These are phyloP conservation scores for Septoria petroselini DNA, from an alignment of 2,329 filamentous ascomycete genomes.

Conservation along the genomic window DNA sequence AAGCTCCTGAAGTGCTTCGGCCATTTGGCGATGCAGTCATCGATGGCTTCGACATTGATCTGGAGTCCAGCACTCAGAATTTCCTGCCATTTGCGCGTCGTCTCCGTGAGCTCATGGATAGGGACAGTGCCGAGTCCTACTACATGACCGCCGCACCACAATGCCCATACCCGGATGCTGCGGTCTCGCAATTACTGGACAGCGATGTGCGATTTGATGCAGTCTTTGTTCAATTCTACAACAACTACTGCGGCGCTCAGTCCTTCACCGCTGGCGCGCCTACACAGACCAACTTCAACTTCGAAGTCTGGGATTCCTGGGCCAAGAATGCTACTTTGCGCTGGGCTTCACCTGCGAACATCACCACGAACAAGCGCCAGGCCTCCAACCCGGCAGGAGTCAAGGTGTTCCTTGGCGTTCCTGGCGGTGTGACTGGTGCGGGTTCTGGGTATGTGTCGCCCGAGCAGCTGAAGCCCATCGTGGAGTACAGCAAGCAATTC, in stretches of 20 bases:
- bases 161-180: conserved; percentile 41
- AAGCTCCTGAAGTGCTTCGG: conserved; percentile 45
- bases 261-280: conserved; percentile 32
- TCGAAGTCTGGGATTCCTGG: conserved; percentile 46
- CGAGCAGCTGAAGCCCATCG: conserved; percentile 31
- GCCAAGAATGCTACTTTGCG: conserved; percentile 24
- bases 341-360: conserved; percentile 26
- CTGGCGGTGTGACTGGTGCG: conserved; percentile 37
- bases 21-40: conserved; percentile 65
- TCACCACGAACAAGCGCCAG: conserved; percentile 4
- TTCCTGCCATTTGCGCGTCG: conserved; percentile 52
- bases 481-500: conserved; percentile 34
- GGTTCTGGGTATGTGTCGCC: conserved; percentile 36
- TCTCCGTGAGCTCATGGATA: conserved; percentile 35
- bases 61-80: conserved; percentile 60
- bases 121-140: conserved; percentile 43
- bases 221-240: conserved; percentile 47
- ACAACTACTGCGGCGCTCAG: conserved; percentile 47
- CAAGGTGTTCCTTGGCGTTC: conserved; percentile 40
- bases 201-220: conserved; percentile 60
- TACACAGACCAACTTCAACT: conserved; percentile 54
- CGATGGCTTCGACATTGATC: conserved; percentile 76
- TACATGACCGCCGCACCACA: conserved; percentile 44
- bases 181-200: conserved; percentile 43
- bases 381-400: conserved; percentile 22